Evolutionary conservation across 192 early-diverging fungal species (phyloP).

Genomic region (Podila clonocystis): DNA sequence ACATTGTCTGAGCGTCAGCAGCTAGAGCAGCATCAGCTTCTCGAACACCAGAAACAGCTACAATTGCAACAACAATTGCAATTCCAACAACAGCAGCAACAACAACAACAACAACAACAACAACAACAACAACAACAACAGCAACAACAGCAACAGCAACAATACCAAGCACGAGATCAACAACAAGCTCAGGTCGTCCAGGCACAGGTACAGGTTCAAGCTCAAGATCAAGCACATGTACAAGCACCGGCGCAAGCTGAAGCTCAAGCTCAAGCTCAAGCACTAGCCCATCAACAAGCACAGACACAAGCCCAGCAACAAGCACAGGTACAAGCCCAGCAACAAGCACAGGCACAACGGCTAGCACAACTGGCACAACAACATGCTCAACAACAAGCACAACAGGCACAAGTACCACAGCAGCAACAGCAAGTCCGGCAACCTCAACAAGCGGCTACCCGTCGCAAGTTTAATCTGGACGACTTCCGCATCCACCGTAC

Average conservation of each 20-base stretch:
- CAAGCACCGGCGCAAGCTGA: not conserved
- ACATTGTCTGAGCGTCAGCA: conserved; percentile 35
- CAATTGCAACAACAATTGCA: not conserved
- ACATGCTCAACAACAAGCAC: conserved; percentile 18
- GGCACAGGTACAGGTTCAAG: conserved; percentile 1
- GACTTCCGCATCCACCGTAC: conserved; percentile 88
- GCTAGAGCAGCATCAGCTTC: conserved; percentile 27
- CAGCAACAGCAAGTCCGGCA: conserved; percentile 10
- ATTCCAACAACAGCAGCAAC: conserved; percentile 8
- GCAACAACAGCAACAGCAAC: conserved; percentile 3
- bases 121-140: conserved; percentile 12
- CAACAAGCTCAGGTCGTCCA: not conserved
- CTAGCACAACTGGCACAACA: conserved; percentile 17
- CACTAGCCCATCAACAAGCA: not conserved
- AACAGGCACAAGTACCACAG: conserved; percentile 8
- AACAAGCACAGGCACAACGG: conserved; percentile 12
- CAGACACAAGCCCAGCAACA: not conserved
- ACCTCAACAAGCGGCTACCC: conserved; percentile 11
- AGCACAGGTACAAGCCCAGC: conserved; percentile 12
- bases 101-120: conserved; percentile 9
- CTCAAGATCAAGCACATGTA: conserved; percentile 8
- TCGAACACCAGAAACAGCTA: conserved; percentile 16
- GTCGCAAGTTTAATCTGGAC: conserved; percentile 60
- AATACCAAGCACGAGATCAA: conserved; percentile 1
- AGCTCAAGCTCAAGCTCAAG: not conserved